phyloP scores from a whole-genome alignment of 2,329 filamentous ascomycete species.

The Botryotinia convoluta region DNA sequence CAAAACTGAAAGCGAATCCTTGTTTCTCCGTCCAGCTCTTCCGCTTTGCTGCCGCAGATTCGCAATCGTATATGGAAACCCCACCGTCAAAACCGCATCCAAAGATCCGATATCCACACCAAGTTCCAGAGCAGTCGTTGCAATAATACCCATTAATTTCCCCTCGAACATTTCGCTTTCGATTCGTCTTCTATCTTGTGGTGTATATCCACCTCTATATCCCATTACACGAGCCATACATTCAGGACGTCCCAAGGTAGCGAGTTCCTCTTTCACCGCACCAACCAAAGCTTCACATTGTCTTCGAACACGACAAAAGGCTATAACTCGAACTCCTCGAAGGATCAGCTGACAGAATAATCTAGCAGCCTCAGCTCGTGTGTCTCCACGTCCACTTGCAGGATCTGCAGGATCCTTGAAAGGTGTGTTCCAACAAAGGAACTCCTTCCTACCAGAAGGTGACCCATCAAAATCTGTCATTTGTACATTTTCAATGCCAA shows the following conservation, averaged over 20 bases:
- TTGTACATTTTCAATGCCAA: slow-evolving; percentile 77
- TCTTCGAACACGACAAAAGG: slow-evolving; percentile 84
- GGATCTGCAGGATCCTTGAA: slow-evolving; percentile 87
- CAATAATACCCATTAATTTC: slow-evolving; percentile 86
- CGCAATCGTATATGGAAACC: slow-evolving; percentile 93
- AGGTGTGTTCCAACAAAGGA: slow-evolving; percentile 96
- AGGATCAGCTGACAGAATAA: slow-evolving; percentile 88
- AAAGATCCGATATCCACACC: slow-evolving; percentile 94
- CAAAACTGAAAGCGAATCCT: slow-evolving; percentile 85
- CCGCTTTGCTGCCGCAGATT: slow-evolving; percentile 95
- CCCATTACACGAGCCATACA: slow-evolving; percentile 83
- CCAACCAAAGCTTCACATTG: slow-evolving; percentile 82
- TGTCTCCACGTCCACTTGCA: slow-evolving; percentile 79
- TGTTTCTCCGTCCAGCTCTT: slow-evolving; percentile 85
- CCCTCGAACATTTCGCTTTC: slow-evolving; percentile 97
- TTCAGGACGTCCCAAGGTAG: slow-evolving; percentile 68
- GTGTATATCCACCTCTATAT: slow-evolving; percentile 91
- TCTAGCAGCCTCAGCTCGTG: slow-evolving; percentile 80
- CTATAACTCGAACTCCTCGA: slow-evolving; percentile 85
- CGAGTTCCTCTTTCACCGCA: slow-evolving; percentile 76
- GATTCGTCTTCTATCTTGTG: slow-evolving; percentile 82
- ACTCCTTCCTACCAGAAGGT: slow-evolving; percentile 88
- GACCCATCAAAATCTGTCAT: slow-evolving; percentile 91
- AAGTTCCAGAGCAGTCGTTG: slow-evolving; percentile 87
- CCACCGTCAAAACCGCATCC: slow-evolving; percentile 90